Percentiles rank a stretch among this genome's conserved stretches.
Evolutionary conservation across 129 eudicot species (phyloP).

Genomic region (Daucus carota): DNA sequence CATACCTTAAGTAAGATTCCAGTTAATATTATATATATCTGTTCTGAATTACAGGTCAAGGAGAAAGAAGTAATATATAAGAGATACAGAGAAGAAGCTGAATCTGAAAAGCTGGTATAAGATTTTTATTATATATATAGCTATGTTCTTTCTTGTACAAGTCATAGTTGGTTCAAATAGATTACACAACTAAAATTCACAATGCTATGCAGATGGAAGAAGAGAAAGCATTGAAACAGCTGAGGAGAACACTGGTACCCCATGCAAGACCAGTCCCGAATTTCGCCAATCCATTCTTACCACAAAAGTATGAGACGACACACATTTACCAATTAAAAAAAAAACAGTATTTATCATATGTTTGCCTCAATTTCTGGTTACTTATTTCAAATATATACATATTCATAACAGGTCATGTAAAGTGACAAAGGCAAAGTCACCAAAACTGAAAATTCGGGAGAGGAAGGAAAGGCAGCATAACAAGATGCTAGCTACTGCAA

Average conservation of each 20-base stretch:
- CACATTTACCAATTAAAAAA: neutral
- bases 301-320: constrained; percentile 44
- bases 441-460: constrained; percentile 46
- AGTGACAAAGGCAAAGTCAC: constrained; percentile 76
- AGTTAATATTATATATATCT: neutral
- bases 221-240: constrained; percentile 85
- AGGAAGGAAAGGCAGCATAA: constrained; percentile 45
- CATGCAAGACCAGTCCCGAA: constrained; percentile 93
- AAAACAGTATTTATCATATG: neutral
- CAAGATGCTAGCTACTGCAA: constrained; percentile 31
- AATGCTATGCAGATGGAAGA: constrained; percentile 63
- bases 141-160: neutral
- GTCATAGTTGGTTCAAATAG: neutral
- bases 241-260: constrained; percentile 83
- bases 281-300: constrained; percentile 69
- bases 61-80: constrained; percentile 86
- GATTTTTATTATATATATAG: neutral
- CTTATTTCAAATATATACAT: neutral
- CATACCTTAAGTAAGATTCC: neutral
- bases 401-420: constrained; percentile 45
- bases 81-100: constrained; percentile 90
- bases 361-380: neutral
- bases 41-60: constrained; percentile 32
- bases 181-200: neutral
- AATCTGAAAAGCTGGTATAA: constrained; percentile 66